These are phyloP conservation scores for Quercus variabilis DNA, from an alignment of 306 rosid species.

Conservation along the genomic window DNA sequence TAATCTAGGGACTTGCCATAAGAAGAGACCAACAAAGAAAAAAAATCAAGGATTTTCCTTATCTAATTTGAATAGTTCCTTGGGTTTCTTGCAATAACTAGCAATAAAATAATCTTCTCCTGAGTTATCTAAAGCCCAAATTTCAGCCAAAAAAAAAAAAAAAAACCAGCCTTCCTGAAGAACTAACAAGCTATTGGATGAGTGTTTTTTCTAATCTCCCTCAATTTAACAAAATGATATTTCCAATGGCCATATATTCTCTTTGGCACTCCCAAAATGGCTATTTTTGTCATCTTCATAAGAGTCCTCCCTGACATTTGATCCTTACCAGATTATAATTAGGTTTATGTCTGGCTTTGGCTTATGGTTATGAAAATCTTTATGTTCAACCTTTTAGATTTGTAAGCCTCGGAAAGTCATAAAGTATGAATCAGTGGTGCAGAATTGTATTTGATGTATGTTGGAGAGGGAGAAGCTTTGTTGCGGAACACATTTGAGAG, in stretches of 20 bases:
- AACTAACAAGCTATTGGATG: background rate
- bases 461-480: constrained; percentile 91
- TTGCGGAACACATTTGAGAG: constrained; percentile 79
- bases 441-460: constrained; percentile 89
- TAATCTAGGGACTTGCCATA: background rate
- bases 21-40: background rate
- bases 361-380: background rate
- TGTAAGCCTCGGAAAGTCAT: constrained; percentile 18
- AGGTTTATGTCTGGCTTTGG: background rate
- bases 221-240: too few species aligned
- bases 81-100: too few species aligned
- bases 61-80: background rate
- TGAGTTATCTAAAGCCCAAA: too few species aligned
- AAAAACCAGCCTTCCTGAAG: too few species aligned
- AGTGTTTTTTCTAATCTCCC: too few species aligned
- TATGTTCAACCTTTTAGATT: background rate
- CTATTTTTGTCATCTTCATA: background rate
- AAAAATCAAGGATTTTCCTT: background rate
- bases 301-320: background rate
- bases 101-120: too few species aligned
- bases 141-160: too few species aligned
- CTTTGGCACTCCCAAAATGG: too few species aligned
- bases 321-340: background rate
- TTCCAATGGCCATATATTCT: too few species aligned
- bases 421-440: constrained; percentile 67